Evolutionary conservation across 2,329 filamentous ascomycete genomes (phyloP).

Genomic region (Zymoseptoria pseudotritici): DNA sequence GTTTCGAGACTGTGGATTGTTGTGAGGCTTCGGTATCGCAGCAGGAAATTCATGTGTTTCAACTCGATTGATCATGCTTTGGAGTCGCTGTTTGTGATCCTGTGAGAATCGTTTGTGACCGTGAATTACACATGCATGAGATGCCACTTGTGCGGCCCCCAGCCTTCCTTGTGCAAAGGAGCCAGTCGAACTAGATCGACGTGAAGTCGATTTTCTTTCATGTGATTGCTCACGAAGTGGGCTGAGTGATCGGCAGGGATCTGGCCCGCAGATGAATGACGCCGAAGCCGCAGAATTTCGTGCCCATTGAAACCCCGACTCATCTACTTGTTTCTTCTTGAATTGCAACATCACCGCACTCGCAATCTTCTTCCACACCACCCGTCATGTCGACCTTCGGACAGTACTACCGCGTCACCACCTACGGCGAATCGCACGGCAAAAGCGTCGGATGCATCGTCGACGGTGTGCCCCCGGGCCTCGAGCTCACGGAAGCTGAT

Average conservation of each 20-base stretch:
- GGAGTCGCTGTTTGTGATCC: background rate
- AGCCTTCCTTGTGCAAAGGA: too few species aligned
- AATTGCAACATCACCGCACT: background rate
- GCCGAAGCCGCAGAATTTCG: background rate
- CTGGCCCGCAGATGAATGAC: background rate
- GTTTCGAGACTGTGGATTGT: background rate
- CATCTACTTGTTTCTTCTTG: background rate
- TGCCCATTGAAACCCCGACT: background rate
- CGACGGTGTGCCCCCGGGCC: constrained; percentile 82
- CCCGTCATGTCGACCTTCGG: constrained; percentile 78
- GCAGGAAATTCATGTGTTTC: background rate
- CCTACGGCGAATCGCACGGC: constrained; percentile 85
- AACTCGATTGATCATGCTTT: background rate
- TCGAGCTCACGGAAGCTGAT: constrained; percentile 64
- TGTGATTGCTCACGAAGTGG: background rate
- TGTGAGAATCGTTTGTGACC: too few species aligned
- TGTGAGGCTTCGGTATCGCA: background rate
- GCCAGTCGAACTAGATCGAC: too few species aligned
- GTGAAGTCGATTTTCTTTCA: background rate
- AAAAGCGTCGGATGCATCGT: constrained; percentile 90
- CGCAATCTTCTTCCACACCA: constrained; percentile 6
- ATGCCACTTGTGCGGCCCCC: too few species aligned
- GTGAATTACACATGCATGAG: too few species aligned
- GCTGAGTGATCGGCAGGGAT: too few species aligned
- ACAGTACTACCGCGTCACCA: constrained; percentile 71